These are phyloP conservation scores for Gymnopus androsaceus DNA, from an alignment of 1,284 basidiomycete species.

Conservation along the genomic window DNA sequence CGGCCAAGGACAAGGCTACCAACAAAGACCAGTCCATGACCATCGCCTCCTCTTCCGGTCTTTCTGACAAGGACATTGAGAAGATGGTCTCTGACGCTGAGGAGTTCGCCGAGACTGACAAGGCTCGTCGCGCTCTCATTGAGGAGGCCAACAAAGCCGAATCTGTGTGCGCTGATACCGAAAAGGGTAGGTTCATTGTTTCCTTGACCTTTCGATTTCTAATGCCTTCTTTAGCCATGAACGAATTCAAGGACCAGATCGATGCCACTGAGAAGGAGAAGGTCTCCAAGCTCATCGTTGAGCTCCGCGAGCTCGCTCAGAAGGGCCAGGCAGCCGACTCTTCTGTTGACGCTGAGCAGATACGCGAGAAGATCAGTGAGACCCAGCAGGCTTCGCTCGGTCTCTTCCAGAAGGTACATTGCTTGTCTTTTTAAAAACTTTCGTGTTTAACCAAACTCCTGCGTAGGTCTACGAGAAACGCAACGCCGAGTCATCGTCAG, in stretches of 20 bases:
- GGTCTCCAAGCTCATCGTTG: constrained; percentile 82
- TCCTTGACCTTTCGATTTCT: neutral
- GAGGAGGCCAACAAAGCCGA: constrained; percentile 98
- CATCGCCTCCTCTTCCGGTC: constrained; percentile 95
- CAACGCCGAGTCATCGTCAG: constrained; percentile 59
- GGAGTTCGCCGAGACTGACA: constrained; percentile 90
- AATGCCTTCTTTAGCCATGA: constrained; percentile 64
- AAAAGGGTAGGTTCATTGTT: constrained; percentile 74
- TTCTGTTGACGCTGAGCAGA: constrained; percentile 80
- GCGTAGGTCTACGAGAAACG: constrained; percentile 86
- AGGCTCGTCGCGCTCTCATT: constrained; percentile 85
- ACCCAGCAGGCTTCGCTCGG: constrained; percentile 96
- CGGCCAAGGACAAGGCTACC: constrained; percentile 96
- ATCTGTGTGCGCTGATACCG: constrained; percentile 92
- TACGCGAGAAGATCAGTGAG: constrained; percentile 92
- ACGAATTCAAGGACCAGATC: constrained; percentile 97
- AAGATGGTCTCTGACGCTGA: constrained; percentile 96
- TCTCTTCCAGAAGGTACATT: constrained; percentile 89
- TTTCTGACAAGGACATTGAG: constrained; percentile 96
- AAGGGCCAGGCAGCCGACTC: constrained; percentile 91
- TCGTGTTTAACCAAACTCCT: neutral
- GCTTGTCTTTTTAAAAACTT: constrained; percentile 7
- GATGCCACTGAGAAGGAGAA: constrained; percentile 92
- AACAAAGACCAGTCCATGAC: constrained; percentile 97
- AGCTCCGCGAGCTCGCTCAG: constrained; percentile 87